phyloP scores from a whole-genome alignment of 768 basidiomycete genomes.

The Leccinum obscurum region DNA sequence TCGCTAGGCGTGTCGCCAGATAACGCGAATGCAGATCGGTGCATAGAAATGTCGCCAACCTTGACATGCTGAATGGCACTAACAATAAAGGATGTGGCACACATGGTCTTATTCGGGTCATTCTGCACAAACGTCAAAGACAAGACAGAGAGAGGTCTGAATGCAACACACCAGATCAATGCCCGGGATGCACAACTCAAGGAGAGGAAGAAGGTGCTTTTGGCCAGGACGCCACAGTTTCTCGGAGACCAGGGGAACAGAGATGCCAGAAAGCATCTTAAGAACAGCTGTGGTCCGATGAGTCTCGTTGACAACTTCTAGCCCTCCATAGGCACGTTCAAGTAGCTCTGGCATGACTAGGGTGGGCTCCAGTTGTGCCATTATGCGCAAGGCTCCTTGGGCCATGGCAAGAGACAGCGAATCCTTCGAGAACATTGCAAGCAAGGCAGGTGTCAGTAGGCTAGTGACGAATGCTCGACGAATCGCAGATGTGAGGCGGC shows the following conservation, averaged over 20 bases:
- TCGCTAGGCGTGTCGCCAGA: slow-evolving; percentile 54
- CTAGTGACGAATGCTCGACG: slow-evolving; percentile 79
- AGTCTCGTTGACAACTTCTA: slow-evolving; percentile 95
- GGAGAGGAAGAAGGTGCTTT: slow-evolving; percentile 81
- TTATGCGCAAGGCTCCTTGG: slow-evolving; percentile 72
- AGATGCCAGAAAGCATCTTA: slow-evolving; percentile 76
- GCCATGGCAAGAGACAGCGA: slow-evolving; percentile 76
- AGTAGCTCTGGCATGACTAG: slow-evolving; percentile 89
- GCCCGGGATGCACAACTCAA: slow-evolving; percentile 88
- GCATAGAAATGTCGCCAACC: slow-evolving; percentile 71
- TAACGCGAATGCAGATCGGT: slow-evolving; percentile 55
- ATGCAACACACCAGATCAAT: slow-evolving; percentile 71
- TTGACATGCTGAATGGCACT: slow-evolving; percentile 74
- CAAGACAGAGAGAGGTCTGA: not conserved
- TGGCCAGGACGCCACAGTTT: slow-evolving; percentile 82
- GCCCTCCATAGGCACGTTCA: slow-evolving; percentile 85
- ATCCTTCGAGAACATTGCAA: slow-evolving; percentile 92
- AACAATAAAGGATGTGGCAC: slow-evolving; percentile 76
- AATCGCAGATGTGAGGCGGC: slow-evolving; percentile 78
- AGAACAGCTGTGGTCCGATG: slow-evolving; percentile 91
- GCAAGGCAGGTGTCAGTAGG: slow-evolving; percentile 81
- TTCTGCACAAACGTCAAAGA: slow-evolving; percentile 46
- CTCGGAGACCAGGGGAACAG: slow-evolving; percentile 75
- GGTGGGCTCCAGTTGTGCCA: slow-evolving; percentile 79
- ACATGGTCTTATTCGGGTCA: slow-evolving; percentile 78